These are phyloP conservation scores for Gossypium davidsonii DNA, from an alignment of 441 rosid species.

Conservation along the genomic window DNA sequence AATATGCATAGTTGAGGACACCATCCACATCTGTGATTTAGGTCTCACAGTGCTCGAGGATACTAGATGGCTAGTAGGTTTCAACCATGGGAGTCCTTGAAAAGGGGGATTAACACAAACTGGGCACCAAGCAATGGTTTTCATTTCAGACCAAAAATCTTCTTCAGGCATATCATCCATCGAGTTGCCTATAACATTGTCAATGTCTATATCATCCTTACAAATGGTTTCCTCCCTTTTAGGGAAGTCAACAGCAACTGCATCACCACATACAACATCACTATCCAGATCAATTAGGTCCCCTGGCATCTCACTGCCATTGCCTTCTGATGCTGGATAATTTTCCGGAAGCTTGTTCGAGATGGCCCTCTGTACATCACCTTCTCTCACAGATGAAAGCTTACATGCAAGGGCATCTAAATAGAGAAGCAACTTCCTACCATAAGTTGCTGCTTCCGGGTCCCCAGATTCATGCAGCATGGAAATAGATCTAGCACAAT, in stretches of 20 bases:
- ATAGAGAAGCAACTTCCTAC: conserved; percentile 49
- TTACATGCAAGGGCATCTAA: conserved; percentile 60
- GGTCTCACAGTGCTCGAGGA: conserved; percentile 82
- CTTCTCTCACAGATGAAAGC: conserved; percentile 36
- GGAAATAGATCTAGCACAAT: conserved; percentile 83
- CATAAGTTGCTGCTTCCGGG: conserved; percentile 50
- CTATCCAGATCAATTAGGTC: conserved; percentile 20
- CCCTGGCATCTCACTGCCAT: conserved; percentile 31
- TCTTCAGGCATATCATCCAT: conserved; percentile 57
- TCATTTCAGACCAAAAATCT: conserved; percentile 84
- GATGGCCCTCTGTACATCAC: conserved; percentile 21
- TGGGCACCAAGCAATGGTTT: conserved; percentile 86
- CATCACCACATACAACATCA: conserved; percentile 24
- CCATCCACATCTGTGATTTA: conserved; percentile 77
- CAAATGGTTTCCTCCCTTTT: conserved; percentile 27
- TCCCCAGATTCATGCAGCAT: conserved; percentile 55
- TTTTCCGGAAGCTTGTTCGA: not conserved
- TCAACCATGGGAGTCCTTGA: conserved; percentile 82
- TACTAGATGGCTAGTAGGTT: conserved; percentile 53
- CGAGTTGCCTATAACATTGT: conserved; percentile 43
- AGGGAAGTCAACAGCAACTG: conserved; percentile 24
- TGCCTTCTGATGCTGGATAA: conserved; percentile 29
- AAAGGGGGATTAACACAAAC: conserved; percentile 64
- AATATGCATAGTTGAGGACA: conserved; percentile 68
- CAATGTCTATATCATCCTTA: conserved; percentile 36